Evolutionary conservation across 129 eudicot genomes (phyloP).

Genomic region (Tanacetum coccineum): DNA sequence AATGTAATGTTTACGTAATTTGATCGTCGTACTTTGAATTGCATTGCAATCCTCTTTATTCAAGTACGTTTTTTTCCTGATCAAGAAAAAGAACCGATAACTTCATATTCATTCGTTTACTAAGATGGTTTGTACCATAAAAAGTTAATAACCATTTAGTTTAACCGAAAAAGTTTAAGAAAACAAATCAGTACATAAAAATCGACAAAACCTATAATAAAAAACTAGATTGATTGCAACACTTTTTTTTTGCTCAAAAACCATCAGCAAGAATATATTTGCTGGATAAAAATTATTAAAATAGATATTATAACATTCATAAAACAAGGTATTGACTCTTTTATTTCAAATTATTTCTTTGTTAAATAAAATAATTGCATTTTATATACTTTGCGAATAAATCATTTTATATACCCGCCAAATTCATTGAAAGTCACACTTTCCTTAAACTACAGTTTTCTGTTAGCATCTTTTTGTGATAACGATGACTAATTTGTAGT

Average conservation of each 20-base stretch:
- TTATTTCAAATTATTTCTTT: too few relatives aligned
- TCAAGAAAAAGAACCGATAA: constrained; percentile 6
- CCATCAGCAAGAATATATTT: too few relatives aligned
- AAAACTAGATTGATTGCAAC: too few relatives aligned
- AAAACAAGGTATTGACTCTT: too few relatives aligned
- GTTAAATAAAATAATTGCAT: not conserved
- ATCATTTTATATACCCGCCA: too few relatives aligned
- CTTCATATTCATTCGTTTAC: not conserved
- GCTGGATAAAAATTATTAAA: too few relatives aligned
- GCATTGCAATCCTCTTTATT: not conserved
- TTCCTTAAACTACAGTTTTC: not conserved
- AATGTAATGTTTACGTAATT: not conserved
- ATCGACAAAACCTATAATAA: too few relatives aligned
- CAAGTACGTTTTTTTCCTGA: not conserved
- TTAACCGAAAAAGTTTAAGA: too few relatives aligned
- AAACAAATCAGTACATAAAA: too few relatives aligned
- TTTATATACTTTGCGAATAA: too few relatives aligned
- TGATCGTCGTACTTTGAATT: not conserved
- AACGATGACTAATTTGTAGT: constrained; percentile 10
- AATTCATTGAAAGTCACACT: not conserved
- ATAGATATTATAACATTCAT: too few relatives aligned
- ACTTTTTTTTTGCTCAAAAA: too few relatives aligned
- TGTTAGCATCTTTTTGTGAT: not conserved
- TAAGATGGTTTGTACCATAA: not conserved
- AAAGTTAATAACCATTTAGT: not conserved